Base-by-base conservation (phyloP, 306 rosid species). In the Rubus idaeus region DNA sequence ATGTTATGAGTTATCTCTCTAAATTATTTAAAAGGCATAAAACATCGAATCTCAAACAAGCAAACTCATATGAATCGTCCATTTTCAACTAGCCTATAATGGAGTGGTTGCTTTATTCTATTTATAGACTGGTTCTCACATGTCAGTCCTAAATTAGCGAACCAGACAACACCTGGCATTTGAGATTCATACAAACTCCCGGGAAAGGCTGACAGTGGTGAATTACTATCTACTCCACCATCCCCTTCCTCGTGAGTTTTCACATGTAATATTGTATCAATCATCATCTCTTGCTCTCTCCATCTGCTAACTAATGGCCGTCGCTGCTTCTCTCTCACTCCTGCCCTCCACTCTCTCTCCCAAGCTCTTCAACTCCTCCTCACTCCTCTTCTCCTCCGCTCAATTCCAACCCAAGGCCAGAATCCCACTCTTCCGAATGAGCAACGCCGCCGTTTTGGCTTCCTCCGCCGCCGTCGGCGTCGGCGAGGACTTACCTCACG, bases 401-500 rank as follows among this genome's bases (percentile, higher is more conserved):
- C 72, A 74, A 60, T 73, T 75, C 68, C 78, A 55, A 6, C 14
- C 63, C 77, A 58, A 58, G 20, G 45, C 76, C 23, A 60, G 21
- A 62, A 21, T 45, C 69, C 68, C 81, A 6, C n/a, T 53, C 20
- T 58, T 72, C 46, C 79, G 35, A 9, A 51, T 46, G 76, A 40
- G 10, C 14, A 8, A 1, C 83, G 39, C 13, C 77, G 39, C 70
- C 80, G 51, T 72, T 79, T 61, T 58, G 5, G 5, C 26, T 16
- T 45, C 44, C 35, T 11, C 80, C 60, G 65, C 75, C 44, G 8
- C 18, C 21, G 72, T 21, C 44, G 62, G 51, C 52, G 64, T 79
- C 35, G 88, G 85, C 50, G 88, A 90, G 51, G 95, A 90, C 72
- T 80, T 92, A 0, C 94, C 98, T 9, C 23, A 42, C 13, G 81